phyloP scores from a whole-genome alignment of 1,284 basidiomycete species.

The Microbotryum lychnidis-dioicae region DNA sequence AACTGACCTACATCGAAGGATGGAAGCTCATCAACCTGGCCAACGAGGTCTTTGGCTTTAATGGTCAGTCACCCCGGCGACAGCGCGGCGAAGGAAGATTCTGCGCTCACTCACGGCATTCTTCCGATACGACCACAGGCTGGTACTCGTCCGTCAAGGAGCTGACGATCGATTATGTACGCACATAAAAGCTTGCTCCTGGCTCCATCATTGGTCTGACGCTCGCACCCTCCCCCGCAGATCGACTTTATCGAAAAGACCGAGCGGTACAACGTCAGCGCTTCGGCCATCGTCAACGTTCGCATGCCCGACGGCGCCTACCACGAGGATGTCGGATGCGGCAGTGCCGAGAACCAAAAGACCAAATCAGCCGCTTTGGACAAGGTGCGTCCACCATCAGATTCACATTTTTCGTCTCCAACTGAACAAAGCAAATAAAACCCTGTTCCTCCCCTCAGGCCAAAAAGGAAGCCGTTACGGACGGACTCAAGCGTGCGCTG shows the following conservation, averaged over 20 bases:
- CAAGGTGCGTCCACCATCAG: conserved; percentile 55
- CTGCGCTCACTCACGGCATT: neutral
- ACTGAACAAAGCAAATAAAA: no score
- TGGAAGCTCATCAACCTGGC: conserved; percentile 96
- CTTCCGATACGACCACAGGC: conserved; percentile 37
- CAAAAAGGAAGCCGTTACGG: conserved; percentile 96
- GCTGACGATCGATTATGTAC: conserved; percentile 58
- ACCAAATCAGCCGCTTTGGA: conserved; percentile 80
- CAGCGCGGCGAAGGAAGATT: no score
- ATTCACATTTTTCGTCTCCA: neutral
- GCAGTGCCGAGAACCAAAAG: conserved; percentile 72
- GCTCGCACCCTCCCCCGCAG: conserved; percentile 14
- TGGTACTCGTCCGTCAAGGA: conserved; percentile 82
- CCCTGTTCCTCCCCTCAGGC: conserved; percentile 52
- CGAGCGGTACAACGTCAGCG: conserved; percentile 60
- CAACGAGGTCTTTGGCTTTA: conserved; percentile 97
- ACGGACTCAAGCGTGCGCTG: conserved; percentile 81
- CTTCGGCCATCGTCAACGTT: conserved; percentile 76
- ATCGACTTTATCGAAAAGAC: conserved; percentile 62
- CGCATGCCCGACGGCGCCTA: conserved; percentile 78
- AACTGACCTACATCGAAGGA: conserved; percentile 90
- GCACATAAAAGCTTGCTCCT: conserved; percentile 19
- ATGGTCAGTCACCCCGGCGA: conserved; percentile 44
- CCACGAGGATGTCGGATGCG: conserved; percentile 92
- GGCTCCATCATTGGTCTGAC: no score